A percentile compares a stretch with the other conserved stretches of the same genome.
Evolutionary conservation across 768 basidiomycete species (phyloP).

Genomic region (Phylloporus rhodoxanthus): DNA sequence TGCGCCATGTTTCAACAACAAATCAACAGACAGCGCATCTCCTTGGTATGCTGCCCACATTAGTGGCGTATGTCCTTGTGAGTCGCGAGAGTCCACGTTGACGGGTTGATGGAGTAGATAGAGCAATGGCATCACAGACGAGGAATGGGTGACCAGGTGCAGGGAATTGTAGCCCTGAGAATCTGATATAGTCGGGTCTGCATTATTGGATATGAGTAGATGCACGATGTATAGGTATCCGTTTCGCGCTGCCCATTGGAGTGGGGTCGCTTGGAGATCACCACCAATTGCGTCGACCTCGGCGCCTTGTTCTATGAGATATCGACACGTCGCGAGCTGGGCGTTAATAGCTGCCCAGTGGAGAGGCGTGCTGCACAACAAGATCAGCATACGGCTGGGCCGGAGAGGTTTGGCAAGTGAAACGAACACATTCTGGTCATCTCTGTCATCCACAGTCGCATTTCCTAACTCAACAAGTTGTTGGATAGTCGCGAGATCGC

Average conservation of each 20-base stretch:
- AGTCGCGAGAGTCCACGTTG: slow-evolving; percentile 83
- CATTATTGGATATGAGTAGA: slow-evolving; percentile 80
- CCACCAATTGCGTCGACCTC: slow-evolving; percentile 94
- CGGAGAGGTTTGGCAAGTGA: neutral
- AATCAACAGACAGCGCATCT: slow-evolving; percentile 89
- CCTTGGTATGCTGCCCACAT: slow-evolving; percentile 99
- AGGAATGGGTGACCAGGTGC: slow-evolving; percentile 92
- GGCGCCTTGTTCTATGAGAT: slow-evolving; percentile 86
- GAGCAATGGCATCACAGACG: slow-evolving; percentile 88
- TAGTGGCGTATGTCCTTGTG: slow-evolving; percentile 87
- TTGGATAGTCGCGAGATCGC: slow-evolving; percentile 63
- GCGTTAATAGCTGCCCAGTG: slow-evolving; percentile 99
- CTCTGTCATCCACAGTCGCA: slow-evolving; percentile 70
- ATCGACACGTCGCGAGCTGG: slow-evolving; percentile 81
- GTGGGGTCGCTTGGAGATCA: slow-evolving; percentile 87
- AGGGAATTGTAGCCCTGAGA: slow-evolving; percentile 94
- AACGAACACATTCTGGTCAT: slow-evolving; percentile 72
- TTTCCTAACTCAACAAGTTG: slow-evolving; percentile 65
- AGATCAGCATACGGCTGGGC: slow-evolving; percentile 5
- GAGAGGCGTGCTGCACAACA: slow-evolving; percentile 56
- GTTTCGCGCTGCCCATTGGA: slow-evolving; percentile 98
- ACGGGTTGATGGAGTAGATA: slow-evolving; percentile 92
- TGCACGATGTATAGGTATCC: slow-evolving; percentile 96
- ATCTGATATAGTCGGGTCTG: slow-evolving; percentile 88
- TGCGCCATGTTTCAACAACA: slow-evolving; percentile 84